Percentiles rank a stretch among this genome's conserved stretches.
phyloP scores from a whole-genome alignment of 257 asterid genomes.

The Vinca minor region DNA sequence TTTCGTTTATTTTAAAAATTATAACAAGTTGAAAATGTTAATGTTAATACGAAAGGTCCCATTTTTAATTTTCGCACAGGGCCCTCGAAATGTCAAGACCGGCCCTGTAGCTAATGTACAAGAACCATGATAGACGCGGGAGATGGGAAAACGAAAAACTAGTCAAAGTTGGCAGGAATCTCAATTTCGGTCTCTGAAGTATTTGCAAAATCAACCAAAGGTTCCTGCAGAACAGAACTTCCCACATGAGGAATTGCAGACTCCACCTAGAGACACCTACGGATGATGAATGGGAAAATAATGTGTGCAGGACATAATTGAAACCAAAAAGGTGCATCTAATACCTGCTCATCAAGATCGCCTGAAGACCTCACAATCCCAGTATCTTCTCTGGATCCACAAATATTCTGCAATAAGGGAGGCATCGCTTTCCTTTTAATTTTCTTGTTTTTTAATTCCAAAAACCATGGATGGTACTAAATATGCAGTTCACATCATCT shows the following conservation, averaged over 20 bases:
- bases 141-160: not conserved
- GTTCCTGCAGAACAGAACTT: slow-evolving; percentile 15
- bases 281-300: not conserved
- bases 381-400: slow-evolving; percentile 10
- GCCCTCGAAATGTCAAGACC: too few relatives aligned
- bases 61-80: too few relatives aligned
- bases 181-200: slow-evolving; percentile 19
- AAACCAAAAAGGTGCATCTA: not conserved
- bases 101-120: slow-evolving; percentile 4
- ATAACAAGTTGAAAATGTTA: too few relatives aligned
- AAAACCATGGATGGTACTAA: not conserved
- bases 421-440: too few relatives aligned
- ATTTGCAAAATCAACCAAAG: slow-evolving; percentile 22
- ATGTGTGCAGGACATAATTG: not conserved
- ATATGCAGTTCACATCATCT: not conserved
- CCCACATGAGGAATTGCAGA: not conserved
- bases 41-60: too few relatives aligned
- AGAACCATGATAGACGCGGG: not conserved
- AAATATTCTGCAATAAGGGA: slow-evolving; percentile 15
- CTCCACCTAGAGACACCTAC: slow-evolving; percentile 1
- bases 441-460: not conserved
- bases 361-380: slow-evolving; percentile 16
- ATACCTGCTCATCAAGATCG: slow-evolving; percentile 28
- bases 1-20: too few relatives aligned
- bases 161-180: slow-evolving; percentile 17